These are phyloP conservation scores for Usnea hakonensis DNA, from an alignment of 495 filamentous ascomycete species.

Conservation along the genomic window DNA sequence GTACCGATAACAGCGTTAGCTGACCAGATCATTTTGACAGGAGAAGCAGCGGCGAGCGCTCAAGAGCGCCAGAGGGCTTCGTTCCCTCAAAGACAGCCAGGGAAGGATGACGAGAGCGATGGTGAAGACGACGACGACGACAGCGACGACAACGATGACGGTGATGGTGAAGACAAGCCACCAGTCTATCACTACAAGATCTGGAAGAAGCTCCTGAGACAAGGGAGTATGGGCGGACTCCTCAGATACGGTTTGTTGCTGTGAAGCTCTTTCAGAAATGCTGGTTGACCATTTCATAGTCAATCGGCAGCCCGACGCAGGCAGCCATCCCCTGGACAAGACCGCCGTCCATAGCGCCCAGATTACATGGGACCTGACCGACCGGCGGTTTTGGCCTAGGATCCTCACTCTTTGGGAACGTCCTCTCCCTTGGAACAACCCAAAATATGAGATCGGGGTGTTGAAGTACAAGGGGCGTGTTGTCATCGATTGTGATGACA, in stretches of 20 bases:
- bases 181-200: background rate
- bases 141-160: background rate
- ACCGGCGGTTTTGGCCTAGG: background rate
- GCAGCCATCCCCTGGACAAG: background rate
- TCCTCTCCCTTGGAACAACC: background rate
- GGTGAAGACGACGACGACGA: background rate
- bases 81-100: background rate
- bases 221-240: background rate
- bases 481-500: background rate
- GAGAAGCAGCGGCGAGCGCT: background rate
- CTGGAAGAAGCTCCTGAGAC: background rate
- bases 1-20: background rate
- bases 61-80: background rate
- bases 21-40: background rate
- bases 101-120: background rate
- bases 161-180: background rate
- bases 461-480: background rate
- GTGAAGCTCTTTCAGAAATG: background rate
- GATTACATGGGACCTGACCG: background rate
- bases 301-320: background rate
- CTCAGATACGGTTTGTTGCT: background rate
- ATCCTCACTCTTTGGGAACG: background rate
- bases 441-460: background rate
- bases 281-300: background rate
- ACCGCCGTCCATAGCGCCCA: background rate